Base-by-base conservation (phyloP, 495 filamentous ascomycete genomes). In the Cairneyella variabilis region DNA sequence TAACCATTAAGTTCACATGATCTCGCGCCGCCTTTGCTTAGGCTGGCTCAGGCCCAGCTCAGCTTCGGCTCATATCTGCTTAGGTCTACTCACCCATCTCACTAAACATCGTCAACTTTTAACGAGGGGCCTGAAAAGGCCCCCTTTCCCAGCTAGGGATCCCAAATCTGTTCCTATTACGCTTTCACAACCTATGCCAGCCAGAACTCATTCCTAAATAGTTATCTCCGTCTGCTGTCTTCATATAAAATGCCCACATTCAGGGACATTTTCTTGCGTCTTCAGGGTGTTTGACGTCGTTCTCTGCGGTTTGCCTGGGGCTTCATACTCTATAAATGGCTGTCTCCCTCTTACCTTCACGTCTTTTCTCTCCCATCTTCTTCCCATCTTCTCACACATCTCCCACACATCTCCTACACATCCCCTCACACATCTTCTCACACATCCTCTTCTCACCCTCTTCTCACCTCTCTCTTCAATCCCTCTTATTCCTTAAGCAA, bases 121-220 rank as follows among this genome's bases (percentile, higher is more conserved):
- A 47, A 47, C 40, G 42, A 54, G 51, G 42, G 40, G 41, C 40
- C 41, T 26, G 40, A 54, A 52, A 51, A 51, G 34, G 48, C 34
- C 48, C 48, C 48, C 16, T 40, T 51, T 51, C 48, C 34, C 38
- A 39, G 52, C 36, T 36, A 55, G 52, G 44, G 52, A 40, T 48
- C 44, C 43, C 44, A 55, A 55, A 48, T 55, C 25, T 55, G 21
- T 55, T 48, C 52, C 52, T 39, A 55, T 34, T 55, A 25, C 25
- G 34, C 50, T 22, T 44, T 34, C 22, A 47, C 28, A 55, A 40
- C 26, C 30, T 48, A 30, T 48, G 43, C 32, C 30, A 55, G 52
- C 42, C 42, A 52, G 39, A 52, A 45, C 40, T 53, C 25, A 53
- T 53, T 53, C 37, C 28, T 34, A 55, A 30, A 42, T n/a, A 52